Percentiles rank a stretch among this genome's conserved stretches.
These are phyloP conservation scores for Geranium rotundifolium DNA, from an alignment of 345 rosid genomes.

Conservation along the genomic window DNA sequence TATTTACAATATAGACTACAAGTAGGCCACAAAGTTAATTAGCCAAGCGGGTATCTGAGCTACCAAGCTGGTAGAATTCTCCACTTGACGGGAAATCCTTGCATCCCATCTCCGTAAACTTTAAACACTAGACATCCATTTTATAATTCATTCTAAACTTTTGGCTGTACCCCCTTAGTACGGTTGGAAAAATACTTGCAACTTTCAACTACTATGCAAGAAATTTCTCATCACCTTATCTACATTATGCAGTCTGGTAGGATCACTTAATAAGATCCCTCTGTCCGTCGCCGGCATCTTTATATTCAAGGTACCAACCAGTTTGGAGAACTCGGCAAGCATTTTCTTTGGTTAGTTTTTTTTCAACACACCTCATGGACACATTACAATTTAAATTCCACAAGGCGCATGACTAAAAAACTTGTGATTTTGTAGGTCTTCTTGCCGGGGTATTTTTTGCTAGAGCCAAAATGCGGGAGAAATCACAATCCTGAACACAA, in stretches of 20 bases:
- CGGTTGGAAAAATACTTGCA: no score
- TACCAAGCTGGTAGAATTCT: no score
- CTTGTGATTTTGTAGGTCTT: slow-evolving; percentile 41
- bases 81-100: no score
- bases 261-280: slow-evolving; percentile 93
- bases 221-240: slow-evolving; percentile 9
- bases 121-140: no score
- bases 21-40: no score
- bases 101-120: no score
- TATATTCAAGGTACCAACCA: slow-evolving; percentile 84
- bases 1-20: no score
- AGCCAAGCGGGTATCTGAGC: no score
- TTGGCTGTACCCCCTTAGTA: no score
- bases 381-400: not conserved
- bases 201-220: not conserved
- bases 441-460: slow-evolving; percentile 87
- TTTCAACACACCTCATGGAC: not conserved
- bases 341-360: slow-evolving; percentile 68
- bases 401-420: slow-evolving; percentile 5
- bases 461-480: slow-evolving; percentile 75
- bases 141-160: no score
- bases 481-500: slow-evolving; percentile 24
- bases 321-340: slow-evolving; percentile 86
- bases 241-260: slow-evolving; percentile 66
- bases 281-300: slow-evolving; percentile 75